phyloP scores from a whole-genome alignment of 345 rosid species.

The Pistacia vera region DNA sequence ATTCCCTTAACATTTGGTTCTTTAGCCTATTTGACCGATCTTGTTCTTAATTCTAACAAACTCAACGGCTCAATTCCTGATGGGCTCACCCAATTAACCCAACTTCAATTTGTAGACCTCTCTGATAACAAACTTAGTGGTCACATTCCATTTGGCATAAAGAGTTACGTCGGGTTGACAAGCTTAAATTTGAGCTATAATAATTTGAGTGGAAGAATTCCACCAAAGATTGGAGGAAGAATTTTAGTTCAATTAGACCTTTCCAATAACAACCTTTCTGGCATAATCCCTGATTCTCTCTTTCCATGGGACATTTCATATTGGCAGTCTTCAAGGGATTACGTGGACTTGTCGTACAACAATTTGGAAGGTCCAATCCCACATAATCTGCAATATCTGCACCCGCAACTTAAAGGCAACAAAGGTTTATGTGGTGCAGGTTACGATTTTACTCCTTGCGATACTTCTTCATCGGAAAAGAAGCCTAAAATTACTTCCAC shows the following conservation, averaged over 20 bases:
- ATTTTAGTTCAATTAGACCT: neutral
- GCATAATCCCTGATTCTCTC: neutral
- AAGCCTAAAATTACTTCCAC: too few relatives aligned
- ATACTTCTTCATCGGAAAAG: neutral
- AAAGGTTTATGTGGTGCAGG: neutral
- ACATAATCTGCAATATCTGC: neutral
- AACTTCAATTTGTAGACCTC: too few relatives aligned
- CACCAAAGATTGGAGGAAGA: too few relatives aligned
- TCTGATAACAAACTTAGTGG: neutral
- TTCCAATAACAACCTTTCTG: neutral
- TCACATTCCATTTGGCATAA: too few relatives aligned
- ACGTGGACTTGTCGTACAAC: neutral
- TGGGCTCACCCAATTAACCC: too few relatives aligned
- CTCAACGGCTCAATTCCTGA: neutral
- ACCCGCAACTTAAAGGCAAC: neutral
- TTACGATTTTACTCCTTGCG: neutral
- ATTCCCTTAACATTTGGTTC: too few relatives aligned
- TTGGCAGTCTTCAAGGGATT: too few relatives aligned
- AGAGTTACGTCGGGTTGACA: too few relatives aligned
- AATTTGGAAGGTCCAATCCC: neutral
- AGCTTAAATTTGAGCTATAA: too few relatives aligned
- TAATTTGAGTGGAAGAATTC: too few relatives aligned
- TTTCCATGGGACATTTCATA: too few relatives aligned
- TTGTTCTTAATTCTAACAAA: neutral
- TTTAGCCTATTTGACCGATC: too few relatives aligned